These are phyloP conservation scores for Malassezia furfur DNA, from an alignment of 1,284 basidiomycete species.

Conservation along the genomic window DNA sequence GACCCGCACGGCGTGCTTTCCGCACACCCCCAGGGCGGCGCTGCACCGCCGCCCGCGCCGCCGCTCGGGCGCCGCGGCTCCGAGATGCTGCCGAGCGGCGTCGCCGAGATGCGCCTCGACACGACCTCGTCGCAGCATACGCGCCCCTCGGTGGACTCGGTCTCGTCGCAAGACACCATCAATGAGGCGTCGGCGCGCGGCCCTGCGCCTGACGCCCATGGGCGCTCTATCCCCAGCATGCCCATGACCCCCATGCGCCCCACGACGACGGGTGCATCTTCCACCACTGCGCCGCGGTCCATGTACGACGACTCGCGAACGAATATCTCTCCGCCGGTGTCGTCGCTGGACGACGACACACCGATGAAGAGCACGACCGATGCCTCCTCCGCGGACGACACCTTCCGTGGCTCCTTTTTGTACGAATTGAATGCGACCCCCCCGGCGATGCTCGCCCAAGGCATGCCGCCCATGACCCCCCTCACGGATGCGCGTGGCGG, in stretches of 20 bases:
- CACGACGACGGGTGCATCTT: background rate
- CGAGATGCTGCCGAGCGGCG: background rate
- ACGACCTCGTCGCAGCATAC: constrained; percentile 1
- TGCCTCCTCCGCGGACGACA: background rate
- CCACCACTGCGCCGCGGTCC: background rate
- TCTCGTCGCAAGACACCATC: background rate
- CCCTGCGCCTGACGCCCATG: background rate
- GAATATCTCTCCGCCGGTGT: background rate
- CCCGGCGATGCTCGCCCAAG: background rate
- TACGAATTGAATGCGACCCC: background rate
- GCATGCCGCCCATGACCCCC: constrained; percentile 8
- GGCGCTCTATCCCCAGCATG: background rate
- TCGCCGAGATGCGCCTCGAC: background rate
- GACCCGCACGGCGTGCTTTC: too few species aligned
- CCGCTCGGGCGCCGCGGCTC: background rate
- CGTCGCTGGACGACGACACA: constrained; percentile 4
- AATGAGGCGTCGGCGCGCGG: background rate
- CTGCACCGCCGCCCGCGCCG: background rate
- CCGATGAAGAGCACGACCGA: background rate
- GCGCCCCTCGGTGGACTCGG: background rate
- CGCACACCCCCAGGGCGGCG: too few species aligned
- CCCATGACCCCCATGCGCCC: background rate
- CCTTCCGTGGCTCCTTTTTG: background rate
- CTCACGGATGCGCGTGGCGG: background rate
- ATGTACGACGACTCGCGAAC: too few species aligned